Evolutionary conservation across 257 asterid genomes (phyloP), one percentile per base, ranked within the genome.

Genomic region (Cruciata laevipes): DNA sequence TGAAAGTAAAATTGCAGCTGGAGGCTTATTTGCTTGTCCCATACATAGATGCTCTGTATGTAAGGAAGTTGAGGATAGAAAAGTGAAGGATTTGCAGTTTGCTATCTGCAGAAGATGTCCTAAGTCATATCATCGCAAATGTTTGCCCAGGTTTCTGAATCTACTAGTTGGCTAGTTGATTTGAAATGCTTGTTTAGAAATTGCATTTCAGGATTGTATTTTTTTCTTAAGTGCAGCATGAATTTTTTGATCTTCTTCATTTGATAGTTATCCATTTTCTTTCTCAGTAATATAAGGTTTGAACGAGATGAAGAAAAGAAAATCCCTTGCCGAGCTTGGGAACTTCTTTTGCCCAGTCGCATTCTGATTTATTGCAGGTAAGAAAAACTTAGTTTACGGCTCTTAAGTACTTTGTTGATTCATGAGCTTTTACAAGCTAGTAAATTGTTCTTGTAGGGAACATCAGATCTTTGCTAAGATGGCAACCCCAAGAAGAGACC

Each of bases 41-140:
- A 81, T 81, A 63, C 95, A 88, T 79, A 82, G 71, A 71, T 88
- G 95, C 77, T 58, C 37, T 53, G 42, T 66, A 58, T 85, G 95
- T 71, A 77, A 79, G 71, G 73, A 76, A 83, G 87, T 77, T 51
- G 95, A 87, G 80, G 80, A 85, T 69, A 83, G 77, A 60, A 82
- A 71, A 71, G 68, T 52, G 42, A 42, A 23, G 49, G 88, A 82
- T 27, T 57, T 83, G 87, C 88, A 82, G 67, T 87, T 87, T 74
- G 92, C 91, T 57, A 53, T 85, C 71, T 87, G 95, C 78, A 79
- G 95, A 71, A 88, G 90, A 67, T 87, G 95, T 73, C 95, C 92
- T 33, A 87, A 63, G 82, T 88, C 88, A 66, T 87, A 85, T 73
- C 95, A 85, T 37, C 78, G 87, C 69, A 85, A 85, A 85, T 87